Evolutionary conservation across 257 asterid species (phyloP).

Genomic region (Plectranthus barbatus): DNA sequence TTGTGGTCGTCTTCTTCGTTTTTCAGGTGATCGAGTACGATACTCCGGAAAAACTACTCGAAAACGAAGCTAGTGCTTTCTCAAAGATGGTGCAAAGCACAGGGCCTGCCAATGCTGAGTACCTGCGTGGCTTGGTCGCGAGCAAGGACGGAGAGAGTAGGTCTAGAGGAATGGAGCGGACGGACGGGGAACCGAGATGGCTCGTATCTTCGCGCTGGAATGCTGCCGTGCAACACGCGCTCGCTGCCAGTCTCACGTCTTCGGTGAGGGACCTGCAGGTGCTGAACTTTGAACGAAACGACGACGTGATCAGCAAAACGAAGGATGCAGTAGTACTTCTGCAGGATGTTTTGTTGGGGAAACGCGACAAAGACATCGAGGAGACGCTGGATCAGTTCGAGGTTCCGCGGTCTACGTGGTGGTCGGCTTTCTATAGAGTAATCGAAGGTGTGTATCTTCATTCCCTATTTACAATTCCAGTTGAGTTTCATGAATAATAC

Average conservation of each 20-base stretch:
- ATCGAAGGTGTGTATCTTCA: constrained; percentile 52
- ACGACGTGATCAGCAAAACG: constrained; percentile 34
- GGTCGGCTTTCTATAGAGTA: constrained; percentile 57
- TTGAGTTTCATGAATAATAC: too few relatives aligned
- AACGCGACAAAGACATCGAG: constrained; percentile 41
- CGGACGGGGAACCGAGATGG: constrained; percentile 33
- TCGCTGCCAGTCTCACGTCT: constrained; percentile 37
- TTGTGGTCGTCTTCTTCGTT: background rate
- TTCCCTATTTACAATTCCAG: too few relatives aligned
- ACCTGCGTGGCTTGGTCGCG: constrained; percentile 50
- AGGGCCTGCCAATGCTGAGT: constrained; percentile 70
- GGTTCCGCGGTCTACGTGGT: constrained; percentile 49
- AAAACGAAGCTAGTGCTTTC: constrained; percentile 49
- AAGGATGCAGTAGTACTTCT: constrained; percentile 46
- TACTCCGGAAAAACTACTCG: constrained; percentile 50
- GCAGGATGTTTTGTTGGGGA: constrained; percentile 53
- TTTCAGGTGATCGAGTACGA: constrained; percentile 54
- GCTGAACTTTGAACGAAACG: constrained; percentile 21
- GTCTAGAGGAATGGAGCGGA: background rate
- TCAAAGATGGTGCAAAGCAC: constrained; percentile 73
- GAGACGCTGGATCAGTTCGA: constrained; percentile 43
- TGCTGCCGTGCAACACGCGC: constrained; percentile 33
- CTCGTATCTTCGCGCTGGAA: constrained; percentile 43
- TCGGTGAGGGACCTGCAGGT: constrained; percentile 36
- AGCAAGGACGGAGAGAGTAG: constrained; percentile 23